Evolutionary conservation across 2,329 filamentous ascomycete genomes (phyloP).

Genomic region (Harringtonia lauricola): DNA sequence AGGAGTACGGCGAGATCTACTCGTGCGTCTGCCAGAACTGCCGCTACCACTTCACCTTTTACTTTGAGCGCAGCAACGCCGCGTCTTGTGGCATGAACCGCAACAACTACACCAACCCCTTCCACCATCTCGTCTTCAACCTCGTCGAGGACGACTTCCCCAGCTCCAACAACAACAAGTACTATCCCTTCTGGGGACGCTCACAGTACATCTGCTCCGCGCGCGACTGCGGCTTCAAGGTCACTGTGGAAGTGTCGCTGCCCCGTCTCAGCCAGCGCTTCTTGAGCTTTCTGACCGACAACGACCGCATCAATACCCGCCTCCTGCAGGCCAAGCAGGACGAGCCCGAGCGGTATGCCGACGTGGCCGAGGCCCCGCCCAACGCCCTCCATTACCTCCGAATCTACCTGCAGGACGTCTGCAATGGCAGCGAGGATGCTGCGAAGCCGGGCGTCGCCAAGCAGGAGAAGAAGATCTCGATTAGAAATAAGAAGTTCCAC

Average conservation of each 20-base stretch:
- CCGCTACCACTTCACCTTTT: conserved; percentile 22
- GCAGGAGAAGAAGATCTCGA: conserved; percentile 31
- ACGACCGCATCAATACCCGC: conserved; percentile 28
- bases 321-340: conserved; percentile 26
- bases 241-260: conserved; percentile 36
- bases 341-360: conserved; percentile 37
- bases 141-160: neutral
- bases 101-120: conserved; percentile 8
- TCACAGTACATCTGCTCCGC: conserved; percentile 31
- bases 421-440: conserved; percentile 24
- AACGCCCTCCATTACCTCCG: conserved; percentile 34
- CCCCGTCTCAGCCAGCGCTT: conserved; percentile 34
- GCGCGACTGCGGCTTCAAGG: conserved; percentile 26
- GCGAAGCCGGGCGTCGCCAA: conserved; percentile 14
- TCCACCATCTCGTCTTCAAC: conserved; percentile 16
- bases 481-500: conserved; percentile 44
- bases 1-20: conserved; percentile 9
- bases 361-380: conserved; percentile 26
- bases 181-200: conserved; percentile 25
- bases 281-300: conserved; percentile 33
- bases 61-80: conserved; percentile 10
- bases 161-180: conserved; percentile 17
- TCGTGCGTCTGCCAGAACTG: conserved; percentile 21
- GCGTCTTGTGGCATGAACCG: conserved; percentile 8
- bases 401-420: conserved; percentile 39